Evolutionary conservation across 352 stramenopile species (phyloP).

Genomic region (Aphanomyces euteiches): DNA sequence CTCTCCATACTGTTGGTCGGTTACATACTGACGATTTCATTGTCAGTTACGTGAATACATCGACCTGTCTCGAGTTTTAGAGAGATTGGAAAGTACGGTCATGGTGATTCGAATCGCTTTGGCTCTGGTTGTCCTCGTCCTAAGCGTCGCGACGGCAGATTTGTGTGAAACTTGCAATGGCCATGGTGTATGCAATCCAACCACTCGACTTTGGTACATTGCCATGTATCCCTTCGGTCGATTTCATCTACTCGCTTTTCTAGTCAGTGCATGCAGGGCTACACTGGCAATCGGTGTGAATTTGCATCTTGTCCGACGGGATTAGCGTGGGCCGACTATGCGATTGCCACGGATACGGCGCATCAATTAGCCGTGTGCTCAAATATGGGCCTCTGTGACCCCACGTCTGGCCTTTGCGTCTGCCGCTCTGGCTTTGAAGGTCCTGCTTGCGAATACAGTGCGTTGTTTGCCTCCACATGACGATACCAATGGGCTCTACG

Average conservation of each 20-base stretch:
- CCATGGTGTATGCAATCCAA: conserved; percentile 51
- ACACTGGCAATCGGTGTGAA: conserved; percentile 7
- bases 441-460: conserved; percentile 59
- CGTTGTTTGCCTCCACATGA: not conserved
- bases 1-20: too few species aligned
- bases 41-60: too few species aligned
- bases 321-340: conserved; percentile 63
- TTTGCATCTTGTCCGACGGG: conserved; percentile 46
- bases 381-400: conserved; percentile 59
- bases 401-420: conserved; percentile 43
- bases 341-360: conserved; percentile 48
- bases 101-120: too few species aligned
- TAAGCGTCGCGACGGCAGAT: too few species aligned
- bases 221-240: too few species aligned
- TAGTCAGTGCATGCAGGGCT: conserved; percentile 10
- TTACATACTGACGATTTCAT: too few species aligned
- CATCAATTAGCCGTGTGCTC: conserved; percentile 67
- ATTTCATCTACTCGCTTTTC: not conserved
- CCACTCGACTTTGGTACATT: conserved; percentile 2
- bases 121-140: too few species aligned
- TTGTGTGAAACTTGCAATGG: conserved; percentile 46
- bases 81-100: too few species aligned
- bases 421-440: conserved; percentile 47
- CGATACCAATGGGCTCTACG: conserved; percentile 33
- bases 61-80: too few species aligned